Percentiles rank a stretch among this genome's conserved stretches.
Evolutionary conservation across 1,284 basidiomycete species (phyloP).

Genomic region (Pseudozyma thailandica): DNA sequence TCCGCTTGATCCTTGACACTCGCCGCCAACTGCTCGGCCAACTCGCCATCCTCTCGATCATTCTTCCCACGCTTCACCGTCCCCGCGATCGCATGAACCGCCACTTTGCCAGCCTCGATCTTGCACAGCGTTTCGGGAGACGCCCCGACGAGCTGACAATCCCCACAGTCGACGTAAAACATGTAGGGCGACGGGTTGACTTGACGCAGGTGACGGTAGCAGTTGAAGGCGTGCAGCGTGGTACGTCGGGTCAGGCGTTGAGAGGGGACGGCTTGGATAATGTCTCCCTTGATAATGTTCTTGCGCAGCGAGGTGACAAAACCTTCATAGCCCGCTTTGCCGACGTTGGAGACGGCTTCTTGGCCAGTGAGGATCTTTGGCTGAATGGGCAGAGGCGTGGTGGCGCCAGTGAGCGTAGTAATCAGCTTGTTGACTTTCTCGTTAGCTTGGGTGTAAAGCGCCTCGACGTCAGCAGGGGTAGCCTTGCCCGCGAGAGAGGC

Average conservation of each 20-base stretch:
- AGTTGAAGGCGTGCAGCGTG: conserved; percentile 93
- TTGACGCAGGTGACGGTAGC: conserved; percentile 88
- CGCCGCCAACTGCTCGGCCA: conserved; percentile 79
- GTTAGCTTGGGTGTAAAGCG: conserved; percentile 46
- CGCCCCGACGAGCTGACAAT: conserved; percentile 92
- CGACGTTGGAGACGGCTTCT: conserved; percentile 84
- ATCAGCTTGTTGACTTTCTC: conserved; percentile 44
- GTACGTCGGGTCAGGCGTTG: conserved; percentile 89
- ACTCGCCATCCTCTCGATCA: conserved; percentile 78
- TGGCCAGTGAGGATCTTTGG: conserved; percentile 67
- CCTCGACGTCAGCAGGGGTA: conserved; percentile 70
- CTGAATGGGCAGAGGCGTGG: conserved; percentile 74
- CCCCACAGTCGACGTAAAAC: conserved; percentile 92
- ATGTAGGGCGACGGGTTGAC: conserved; percentile 98
- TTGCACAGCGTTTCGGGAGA: conserved; percentile 98
- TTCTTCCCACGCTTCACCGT: conserved; percentile 83
- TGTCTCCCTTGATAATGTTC: conserved; percentile 94
- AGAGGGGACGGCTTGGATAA: conserved; percentile 98
- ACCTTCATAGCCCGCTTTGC: conserved; percentile 88
- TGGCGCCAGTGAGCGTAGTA: conserved; percentile 33
- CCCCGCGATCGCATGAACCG: conserved; percentile 97
- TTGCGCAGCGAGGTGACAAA: conserved; percentile 94
- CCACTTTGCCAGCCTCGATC: conserved; percentile 85
- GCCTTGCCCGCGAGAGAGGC: conserved; percentile 72
- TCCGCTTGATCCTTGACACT: conserved; percentile 97